phyloP scores from a whole-genome alignment of 106 monocot species.

The Dioscorea alata region DNA sequence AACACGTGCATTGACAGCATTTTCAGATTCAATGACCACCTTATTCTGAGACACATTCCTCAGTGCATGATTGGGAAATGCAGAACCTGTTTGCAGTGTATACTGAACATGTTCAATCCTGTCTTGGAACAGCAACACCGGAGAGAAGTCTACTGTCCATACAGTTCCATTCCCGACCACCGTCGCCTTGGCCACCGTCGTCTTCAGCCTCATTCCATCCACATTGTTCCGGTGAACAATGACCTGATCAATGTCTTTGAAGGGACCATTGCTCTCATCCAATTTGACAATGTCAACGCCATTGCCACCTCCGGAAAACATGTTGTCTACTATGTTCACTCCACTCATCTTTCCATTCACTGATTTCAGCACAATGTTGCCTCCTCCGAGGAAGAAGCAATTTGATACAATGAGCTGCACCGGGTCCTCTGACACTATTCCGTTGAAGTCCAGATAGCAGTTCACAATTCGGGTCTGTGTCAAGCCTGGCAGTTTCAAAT shows the following conservation, averaged over 20 bases:
- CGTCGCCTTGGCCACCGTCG: conserved; percentile 38
- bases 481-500: conserved; percentile 40
- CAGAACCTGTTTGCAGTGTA: conserved; percentile 10
- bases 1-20: conserved; percentile 31
- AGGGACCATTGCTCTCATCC: conserved; percentile 36
- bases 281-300: conserved; percentile 35
- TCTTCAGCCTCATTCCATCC: conserved; percentile 39
- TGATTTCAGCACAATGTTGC: conserved; percentile 43
- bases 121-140: conserved; percentile 47
- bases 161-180: conserved; percentile 32
- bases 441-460: conserved; percentile 65
- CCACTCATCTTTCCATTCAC: conserved; percentile 32
- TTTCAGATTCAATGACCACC: conserved; percentile 43
- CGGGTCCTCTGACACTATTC: conserved; percentile 73
- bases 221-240: conserved; percentile 43
- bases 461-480: conserved; percentile 62
- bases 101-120: conserved; percentile 50
- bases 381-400: conserved; percentile 59
- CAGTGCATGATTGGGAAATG: conserved; percentile 37
- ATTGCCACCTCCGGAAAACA: conserved; percentile 40
- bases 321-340: conserved; percentile 49
- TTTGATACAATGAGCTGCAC: conserved; percentile 43
- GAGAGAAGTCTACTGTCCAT: conserved; percentile 51
- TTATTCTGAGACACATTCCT: conserved; percentile 30
- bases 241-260: conserved; percentile 41